Evolutionary conservation across 495 filamentous ascomycete genomes (phyloP), one percentile per base, ranked within the genome.

Genomic region (Parmelia sp.): DNA sequence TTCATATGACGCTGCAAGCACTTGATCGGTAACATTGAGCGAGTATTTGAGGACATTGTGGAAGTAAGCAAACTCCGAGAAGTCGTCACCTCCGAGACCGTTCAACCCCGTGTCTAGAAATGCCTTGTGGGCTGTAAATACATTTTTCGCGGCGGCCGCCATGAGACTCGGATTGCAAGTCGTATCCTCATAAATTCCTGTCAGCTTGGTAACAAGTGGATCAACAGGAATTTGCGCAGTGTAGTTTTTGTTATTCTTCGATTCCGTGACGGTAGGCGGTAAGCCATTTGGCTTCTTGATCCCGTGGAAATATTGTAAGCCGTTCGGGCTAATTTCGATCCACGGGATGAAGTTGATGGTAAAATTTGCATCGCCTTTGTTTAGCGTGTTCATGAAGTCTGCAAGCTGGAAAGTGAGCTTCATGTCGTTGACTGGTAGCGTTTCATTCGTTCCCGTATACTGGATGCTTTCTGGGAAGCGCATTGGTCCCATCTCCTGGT

Each of bases 401-500:
- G 78, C 86, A 5, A 89, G 75, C 71, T 88, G 83, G 69, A 87
- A 89, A 2, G 88, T 80, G 71, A 87, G 77, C 58, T 80, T 79
- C 67, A 87, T 83, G 67, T 86, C 84, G 37, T 75, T 74, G 59
- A 84, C 82, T 58, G 80, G 74, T 37, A 85, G 72, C 0, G 80
- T 82, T 73, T 84, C 78, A 61, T 85, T 86, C 14, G 71, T 79
- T 35, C 76, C 76, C 0, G 73, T 66, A 68, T 83, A 79, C 0
- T 76, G 84, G 63, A 79, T 76, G 37, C 69, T 71, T 5, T 81
- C 75, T 9, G 80, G 77, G 39, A 86, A 89, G 6, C 87, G 78
- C 87, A 89, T 89, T 0, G 87, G 85, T 0, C 87, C 87, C 87
- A 90, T 89, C 69, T 90, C 87, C 45, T 89, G 86, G 63, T 90